phyloP scores from a whole-genome alignment of 805 yeast species.

The Ogataea nitratoaversa region DNA sequence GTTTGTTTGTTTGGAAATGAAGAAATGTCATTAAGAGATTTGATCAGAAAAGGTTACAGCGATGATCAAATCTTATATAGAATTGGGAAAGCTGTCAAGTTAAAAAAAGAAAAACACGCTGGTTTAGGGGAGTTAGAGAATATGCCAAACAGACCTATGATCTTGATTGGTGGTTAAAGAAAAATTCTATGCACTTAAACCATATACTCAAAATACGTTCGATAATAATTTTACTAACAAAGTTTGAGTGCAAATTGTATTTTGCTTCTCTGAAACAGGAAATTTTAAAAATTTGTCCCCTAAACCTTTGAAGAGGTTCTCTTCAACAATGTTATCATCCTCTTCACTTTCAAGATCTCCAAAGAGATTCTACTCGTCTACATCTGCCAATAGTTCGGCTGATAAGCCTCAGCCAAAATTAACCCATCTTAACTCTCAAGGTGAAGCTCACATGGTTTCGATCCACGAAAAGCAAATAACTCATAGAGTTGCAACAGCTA shows the following conservation, averaged over 20 bases:
- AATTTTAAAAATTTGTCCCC: no score
- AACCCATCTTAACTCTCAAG: constrained; percentile 38
- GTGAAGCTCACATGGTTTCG: constrained; percentile 44
- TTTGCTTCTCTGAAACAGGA: no score
- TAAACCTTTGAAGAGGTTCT: no score
- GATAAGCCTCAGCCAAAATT: constrained; percentile 11
- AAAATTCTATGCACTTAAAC: no score
- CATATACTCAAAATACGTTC: neutral
- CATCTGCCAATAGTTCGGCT: neutral
- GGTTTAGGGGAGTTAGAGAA: constrained; percentile 43
- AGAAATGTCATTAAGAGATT: constrained; percentile 44
- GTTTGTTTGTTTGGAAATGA: constrained; percentile 52
- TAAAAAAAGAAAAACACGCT: constrained; percentile 48
- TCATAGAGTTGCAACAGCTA: constrained; percentile 39
- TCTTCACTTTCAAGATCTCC: neutral
- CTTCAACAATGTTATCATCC: no score
- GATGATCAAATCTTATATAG: constrained; percentile 35
- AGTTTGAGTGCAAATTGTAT: neutral
- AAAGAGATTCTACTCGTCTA: constrained; percentile 1
- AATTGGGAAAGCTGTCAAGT: constrained; percentile 43
- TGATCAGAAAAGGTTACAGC: constrained; percentile 34
- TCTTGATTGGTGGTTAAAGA: constrained; percentile 51
- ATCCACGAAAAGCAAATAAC: constrained; percentile 38
- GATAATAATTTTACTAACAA: neutral
- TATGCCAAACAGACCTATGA: constrained; percentile 51